Base-by-base conservation (phyloP, 1,284 basidiomycete species). In the Polyporus tsugae region DNA sequence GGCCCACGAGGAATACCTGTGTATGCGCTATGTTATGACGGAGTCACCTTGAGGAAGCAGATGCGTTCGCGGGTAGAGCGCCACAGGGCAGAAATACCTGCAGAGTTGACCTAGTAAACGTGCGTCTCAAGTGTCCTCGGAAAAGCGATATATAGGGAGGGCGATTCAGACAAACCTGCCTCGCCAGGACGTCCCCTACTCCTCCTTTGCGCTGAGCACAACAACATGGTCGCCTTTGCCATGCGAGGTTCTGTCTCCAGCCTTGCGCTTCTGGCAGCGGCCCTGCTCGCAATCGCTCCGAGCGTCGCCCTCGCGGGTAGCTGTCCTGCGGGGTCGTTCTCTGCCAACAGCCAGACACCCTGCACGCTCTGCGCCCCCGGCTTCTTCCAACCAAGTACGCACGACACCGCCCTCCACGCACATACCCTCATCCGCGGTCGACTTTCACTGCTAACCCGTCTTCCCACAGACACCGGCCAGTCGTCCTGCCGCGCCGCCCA, bases 351-450 rank as follows among this genome's bases (percentile, higher is more conserved):
- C 35, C 49, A 64, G n/a, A 25, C 33, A 2, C 69, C 72, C 15
- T 70, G 72, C 62, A 65, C 60, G 2, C 57, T 60, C 29, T 73
- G 72, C 62, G 35, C 41, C 10, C 64, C 69, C 4, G 69, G 72
- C 19, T 69, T 64, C 5, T 73, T 41, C 67, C 67, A 73, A 29
- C 63, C 63, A 5, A 46, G 72, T 69, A 49, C 46, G 46, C 22
- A 22, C 46, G n/a, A 52, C n/a, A 62, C 38, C n/a, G 64, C 38
- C 38, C 35, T 29, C 49, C 52, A 11, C 49, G 19, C 13, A 29
- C 55, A 6, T 7, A 13, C 33, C 2, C 35, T 11, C 17, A 38
- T 38, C 5, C 55, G 19, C 17, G 19, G 17, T 29, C 29, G 29
- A 7, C 53, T 17, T 38, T 35, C 33, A n/a, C 55, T 58, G n/a